Evolutionary conservation across 805 yeast genomes (phyloP), one percentile per base, ranked within the genome.

Genomic region (Yamadazyma olivae): DNA sequence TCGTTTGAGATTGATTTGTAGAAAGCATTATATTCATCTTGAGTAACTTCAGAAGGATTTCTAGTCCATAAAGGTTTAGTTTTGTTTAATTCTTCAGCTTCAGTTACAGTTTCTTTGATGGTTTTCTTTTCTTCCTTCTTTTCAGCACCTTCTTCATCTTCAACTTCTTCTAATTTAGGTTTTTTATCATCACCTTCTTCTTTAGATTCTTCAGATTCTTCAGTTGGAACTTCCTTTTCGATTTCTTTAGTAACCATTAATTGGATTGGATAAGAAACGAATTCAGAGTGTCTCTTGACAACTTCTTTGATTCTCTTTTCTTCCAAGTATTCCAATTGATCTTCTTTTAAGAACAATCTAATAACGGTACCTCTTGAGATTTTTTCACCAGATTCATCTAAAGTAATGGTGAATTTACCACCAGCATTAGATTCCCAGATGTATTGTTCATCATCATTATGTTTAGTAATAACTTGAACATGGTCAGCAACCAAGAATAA

Each of bases 341-440:
- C 99, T 55, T 95, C 99, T 79, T 93, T 93, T 75, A 93, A 74
- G 84, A 89, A 90, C 67, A 93, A 77, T 75, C 98, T 86, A 59
- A 93, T 77, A 51, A 90, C 67, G 53, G 98, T 74, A 87, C 99
- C 99, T 76, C 99, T 90, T 53, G 86, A 77, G 51, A 93, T 74
- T 62, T 70, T 82, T 77, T 86, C 95, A 67, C 85, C 83, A 49
- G 74, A 65, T 63, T 83, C 91, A 61, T 93, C 99, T 56, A 85
- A 75, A 45, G 97, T 79, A 59, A 93, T 87, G 56, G 96, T 88
- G 79, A 93, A 93, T 75, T 93, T 91, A 66, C 99, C 99, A 70
- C 99, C 99, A 49, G 99, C 99, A 59, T 93, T 90, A 34, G 99
- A 93, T 77, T 93, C 99, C 99, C 99, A 93, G 57, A 93, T 75